phyloP scores from a whole-genome alignment of 108 stramenopile genomes.

The Nannochloropsis granulata region DNA sequence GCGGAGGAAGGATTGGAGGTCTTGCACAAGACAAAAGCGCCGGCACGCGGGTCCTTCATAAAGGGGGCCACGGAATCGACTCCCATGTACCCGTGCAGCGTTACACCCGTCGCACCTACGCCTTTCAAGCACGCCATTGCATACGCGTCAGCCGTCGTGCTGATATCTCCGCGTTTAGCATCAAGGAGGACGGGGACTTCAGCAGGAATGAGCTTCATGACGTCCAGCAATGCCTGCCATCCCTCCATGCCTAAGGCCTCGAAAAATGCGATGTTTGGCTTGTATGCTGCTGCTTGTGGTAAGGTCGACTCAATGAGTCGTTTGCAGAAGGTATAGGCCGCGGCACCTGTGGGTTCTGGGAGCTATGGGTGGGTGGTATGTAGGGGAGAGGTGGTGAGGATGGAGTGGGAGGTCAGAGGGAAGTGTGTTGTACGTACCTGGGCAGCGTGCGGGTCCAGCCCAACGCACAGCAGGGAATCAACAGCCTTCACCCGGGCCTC shows the following conservation, averaged over 20 bases:
- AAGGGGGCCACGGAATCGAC: constrained; percentile 88
- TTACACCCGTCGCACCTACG: constrained; percentile 68
- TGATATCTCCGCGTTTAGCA: constrained; percentile 93
- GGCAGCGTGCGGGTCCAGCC: constrained; percentile 75
- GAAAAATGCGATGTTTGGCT: constrained; percentile 97
- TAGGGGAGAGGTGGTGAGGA: not conserved
- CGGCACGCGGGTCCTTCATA: constrained; percentile 55
- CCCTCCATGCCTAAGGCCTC: constrained; percentile 60
- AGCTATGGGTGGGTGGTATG: constrained; percentile 9
- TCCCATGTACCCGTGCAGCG: constrained; percentile 88
- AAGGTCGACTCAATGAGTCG: constrained; percentile 71
- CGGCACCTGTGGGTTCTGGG: constrained; percentile 26
- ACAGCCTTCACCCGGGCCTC: constrained; percentile 37
- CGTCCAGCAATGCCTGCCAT: not conserved
- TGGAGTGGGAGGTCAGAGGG: not conserved
- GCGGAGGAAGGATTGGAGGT: constrained; percentile 89
- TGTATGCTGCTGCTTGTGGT: constrained; percentile 62
- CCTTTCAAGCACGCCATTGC: constrained; percentile 61
- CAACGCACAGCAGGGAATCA: constrained; percentile 83
- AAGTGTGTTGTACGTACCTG: constrained; percentile 38
- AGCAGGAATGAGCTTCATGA: constrained; percentile 29
- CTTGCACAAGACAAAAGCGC: constrained; percentile 94
- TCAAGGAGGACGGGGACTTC: constrained; percentile 79
- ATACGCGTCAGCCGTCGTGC: constrained; percentile 80
- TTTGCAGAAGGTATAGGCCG: constrained; percentile 71